Base-by-base conservation (phyloP, 2,329 filamentous ascomycete genomes). In the Aureobasidium zeae region DNA sequence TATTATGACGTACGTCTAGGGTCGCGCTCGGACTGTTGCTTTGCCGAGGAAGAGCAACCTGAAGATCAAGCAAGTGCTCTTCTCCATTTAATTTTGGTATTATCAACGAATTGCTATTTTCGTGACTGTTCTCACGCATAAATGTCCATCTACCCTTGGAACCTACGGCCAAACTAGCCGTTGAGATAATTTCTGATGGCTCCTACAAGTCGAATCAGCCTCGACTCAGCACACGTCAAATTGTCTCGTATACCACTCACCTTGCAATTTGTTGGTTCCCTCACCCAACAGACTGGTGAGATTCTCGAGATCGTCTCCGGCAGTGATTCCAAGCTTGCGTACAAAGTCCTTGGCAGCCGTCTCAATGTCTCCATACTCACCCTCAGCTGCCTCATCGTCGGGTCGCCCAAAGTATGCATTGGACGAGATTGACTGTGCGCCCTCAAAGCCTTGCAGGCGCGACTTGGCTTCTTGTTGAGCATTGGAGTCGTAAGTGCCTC, bases 391-490 rank as follows among this genome's bases (percentile, higher is more conserved):
- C 8, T 65, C 71, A 2, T 64, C 60, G 59, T 98, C 91, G 2
- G 86, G 82, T 39, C 89, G 83, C 48, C 91, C 91, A 63, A 98
- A 98, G 73, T 96, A 98, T 44, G 86, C 86, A 63, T 96, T 98
- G 47, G 86, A 94, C 5, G 88, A 95, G 63, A 98, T 98, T 52
- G 87, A 70, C 1, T 80, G 81, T 9, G 91, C 88, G 32, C 91
- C 87, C 65, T 96, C 89, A 59, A 98, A 98, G 34, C 87, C 85
- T 68, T 86, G 81, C 43, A 98, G 75, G 29, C 91, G 79, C 17
- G 74, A 72, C 70, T 94, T 94, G 55, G 91, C 89, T 68, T 95
- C 89, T 39, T 79, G 72, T 59, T 91, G 83, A 7, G 82, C 77
- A 44, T 72, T 73, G 26, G 88, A 79, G 60, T 98, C 88, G 64